Conservation (phyloP, 805 yeast genomes). For the Myxozyma mucilagina region DNA sequence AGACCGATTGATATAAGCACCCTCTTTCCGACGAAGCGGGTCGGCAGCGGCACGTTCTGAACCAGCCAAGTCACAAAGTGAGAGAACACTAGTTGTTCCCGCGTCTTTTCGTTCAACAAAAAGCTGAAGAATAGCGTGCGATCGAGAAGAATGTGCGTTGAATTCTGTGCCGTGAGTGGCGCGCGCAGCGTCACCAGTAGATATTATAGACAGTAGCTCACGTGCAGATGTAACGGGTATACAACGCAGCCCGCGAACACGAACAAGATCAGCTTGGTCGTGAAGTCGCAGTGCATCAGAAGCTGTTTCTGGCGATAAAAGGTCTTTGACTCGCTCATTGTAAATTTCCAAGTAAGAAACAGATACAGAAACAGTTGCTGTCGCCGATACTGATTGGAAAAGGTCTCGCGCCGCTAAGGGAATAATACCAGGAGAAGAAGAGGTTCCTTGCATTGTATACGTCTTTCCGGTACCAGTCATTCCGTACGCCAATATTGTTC, state of each 20-base stretch:
- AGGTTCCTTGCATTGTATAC: conserved; percentile 76
- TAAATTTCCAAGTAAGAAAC: conserved; percentile 83
- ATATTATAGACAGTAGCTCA: conserved; percentile 62
- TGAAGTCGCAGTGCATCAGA: conserved; percentile 67
- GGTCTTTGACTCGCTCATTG: conserved; percentile 82
- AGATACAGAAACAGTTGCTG: conserved; percentile 41
- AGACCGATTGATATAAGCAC: conserved; percentile 88
- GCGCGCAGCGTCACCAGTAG: conserved; percentile 70
- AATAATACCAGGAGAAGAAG: conserved; percentile 66
- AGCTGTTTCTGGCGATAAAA: conserved; percentile 50
- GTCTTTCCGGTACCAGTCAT: conserved; percentile 95
- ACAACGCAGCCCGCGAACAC: conserved; percentile 71
- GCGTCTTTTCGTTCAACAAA: conserved; percentile 44
- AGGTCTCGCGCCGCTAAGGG: conserved; percentile 63
- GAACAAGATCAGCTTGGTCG: conserved; percentile 66
- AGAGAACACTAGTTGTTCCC: conserved; percentile 52
- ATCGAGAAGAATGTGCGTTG: conserved; percentile 82
- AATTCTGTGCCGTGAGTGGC: conserved; percentile 87
- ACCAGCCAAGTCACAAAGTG: conserved; percentile 94
- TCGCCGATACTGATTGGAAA: conserved; percentile 42
- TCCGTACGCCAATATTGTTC: conserved; percentile 90
- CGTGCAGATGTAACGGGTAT: conserved; percentile 55
- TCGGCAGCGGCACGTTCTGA: conserved; percentile 83
- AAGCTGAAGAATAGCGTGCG: conserved; percentile 85
- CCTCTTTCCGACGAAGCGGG: conserved; percentile 85